Evolutionary conservation across 495 filamentous ascomycete genomes (phyloP).

Genomic region (Glarea lozoyensis): DNA sequence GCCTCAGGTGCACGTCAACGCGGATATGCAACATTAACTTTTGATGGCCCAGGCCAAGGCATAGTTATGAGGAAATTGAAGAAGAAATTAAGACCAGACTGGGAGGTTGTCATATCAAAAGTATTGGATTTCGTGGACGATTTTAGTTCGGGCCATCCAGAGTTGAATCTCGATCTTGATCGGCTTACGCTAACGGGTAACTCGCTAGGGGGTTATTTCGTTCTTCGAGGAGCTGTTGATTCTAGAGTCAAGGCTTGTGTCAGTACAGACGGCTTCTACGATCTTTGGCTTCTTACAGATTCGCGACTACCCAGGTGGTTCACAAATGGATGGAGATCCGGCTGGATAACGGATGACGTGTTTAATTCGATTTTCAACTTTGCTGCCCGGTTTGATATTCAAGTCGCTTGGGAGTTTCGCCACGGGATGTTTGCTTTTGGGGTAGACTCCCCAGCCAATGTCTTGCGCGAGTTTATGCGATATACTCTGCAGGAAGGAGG

Average conservation of each 20-base stretch:
- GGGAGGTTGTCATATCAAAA: constrained; percentile 23
- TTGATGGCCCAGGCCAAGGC: constrained; percentile 45
- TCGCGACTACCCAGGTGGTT: constrained; percentile 22
- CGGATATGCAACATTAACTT: constrained; percentile 39
- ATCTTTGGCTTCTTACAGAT: constrained; percentile 25
- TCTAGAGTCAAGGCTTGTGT: constrained; percentile 37
- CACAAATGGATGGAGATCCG: constrained; percentile 19
- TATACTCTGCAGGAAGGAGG: constrained; percentile 6
- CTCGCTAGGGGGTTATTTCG: constrained; percentile 38
- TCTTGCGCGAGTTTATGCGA: constrained; percentile 7
- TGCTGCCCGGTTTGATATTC: constrained; percentile 18
- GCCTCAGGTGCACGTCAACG: constrained; percentile 14
- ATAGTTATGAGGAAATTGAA: constrained; percentile 23
- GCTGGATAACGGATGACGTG: constrained; percentile 25
- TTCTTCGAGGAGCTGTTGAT: constrained; percentile 29
- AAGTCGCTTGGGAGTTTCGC: constrained; percentile 28
- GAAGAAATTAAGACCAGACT: constrained; percentile 20
- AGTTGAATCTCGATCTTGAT: constrained; percentile 31
- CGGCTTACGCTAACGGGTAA: constrained; percentile 31
- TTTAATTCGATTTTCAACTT: constrained; percentile 18
- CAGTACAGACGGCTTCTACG: constrained; percentile 31
- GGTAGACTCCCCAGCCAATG: constrained; percentile 15
- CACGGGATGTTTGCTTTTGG: constrained; percentile 17
- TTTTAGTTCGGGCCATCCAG: constrained; percentile 12
- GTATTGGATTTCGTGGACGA: constrained; percentile 28